Evolutionary conservation across 768 basidiomycete genomes (phyloP), one percentile per base, ranked within the genome.

Genomic region (Coprinopsis cinerea): DNA sequence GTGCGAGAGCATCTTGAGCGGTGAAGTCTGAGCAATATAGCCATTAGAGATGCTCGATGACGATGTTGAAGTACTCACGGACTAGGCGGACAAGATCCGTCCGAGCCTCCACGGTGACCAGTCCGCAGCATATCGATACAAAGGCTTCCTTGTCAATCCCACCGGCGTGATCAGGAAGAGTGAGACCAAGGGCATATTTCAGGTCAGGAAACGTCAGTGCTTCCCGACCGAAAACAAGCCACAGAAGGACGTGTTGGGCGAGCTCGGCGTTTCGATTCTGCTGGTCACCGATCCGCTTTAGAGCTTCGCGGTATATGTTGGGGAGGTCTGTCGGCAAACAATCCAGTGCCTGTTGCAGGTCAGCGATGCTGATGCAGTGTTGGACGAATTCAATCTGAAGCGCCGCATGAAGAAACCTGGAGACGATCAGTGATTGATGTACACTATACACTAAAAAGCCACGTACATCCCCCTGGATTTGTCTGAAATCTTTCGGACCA

Each of bases 381-480:
- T 20, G 37, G 14, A 49, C 26, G 3, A 27, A 18, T 20, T 49
- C 48, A 1, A 49, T 28, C 20, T 49, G 48, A 2, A 49, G 26
- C 6, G 37, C 18, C 11, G 48, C 48, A 11, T 17, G 24, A 13
- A 49, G 39, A 27, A 49, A 49, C 48, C 48, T 49, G n/a, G n/a
- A 30, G 3, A 24, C n/a, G 10, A 18, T 20, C 18, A 28, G 25
- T 17, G 6, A 49, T 4, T 23, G n/a, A 5, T 3, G 40, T 41
- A n/a, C 2, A 25, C 9, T 2, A 18, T 15, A 3, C 22, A 30
- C 11, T 24, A 3, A 10, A 41, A 22, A 18, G 24, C 3, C 2
- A 40, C 48, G 5, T 32, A 49, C 48, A 49, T 49, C 14, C 48
- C 48, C 4, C 48, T 26, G 2, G 48, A 49, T 20, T 49, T 49